A percentile compares a stretch with the other conserved stretches of the same genome.
Conservation (phyloP, 345 rosid genomes). For the Rhizophora mangle region DNA sequence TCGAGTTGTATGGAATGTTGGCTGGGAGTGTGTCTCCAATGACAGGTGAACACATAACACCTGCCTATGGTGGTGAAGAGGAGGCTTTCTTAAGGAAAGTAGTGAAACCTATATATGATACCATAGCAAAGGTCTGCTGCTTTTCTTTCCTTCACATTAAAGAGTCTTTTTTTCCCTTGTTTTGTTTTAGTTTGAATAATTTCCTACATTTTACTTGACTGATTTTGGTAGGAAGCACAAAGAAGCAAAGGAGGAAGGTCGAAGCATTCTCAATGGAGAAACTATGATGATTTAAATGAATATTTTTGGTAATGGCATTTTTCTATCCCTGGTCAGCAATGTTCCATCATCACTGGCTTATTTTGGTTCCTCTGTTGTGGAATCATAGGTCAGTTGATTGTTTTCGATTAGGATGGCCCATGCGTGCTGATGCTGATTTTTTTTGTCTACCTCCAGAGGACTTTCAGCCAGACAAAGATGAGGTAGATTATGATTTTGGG, state of each 20-base stretch:
- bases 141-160: slow-evolving; percentile 11
- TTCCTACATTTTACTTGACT: not conserved
- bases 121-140: slow-evolving; percentile 45
- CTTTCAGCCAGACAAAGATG: slow-evolving; percentile 46
- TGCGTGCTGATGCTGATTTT: slow-evolving; percentile 97
- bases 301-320: slow-evolving; percentile 66
- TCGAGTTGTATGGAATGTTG: slow-evolving; percentile 52
- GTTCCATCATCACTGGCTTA: not conserved
- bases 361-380: not conserved
- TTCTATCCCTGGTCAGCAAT: not conserved
- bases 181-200: not conserved
- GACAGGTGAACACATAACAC: slow-evolving; percentile 64
- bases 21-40: slow-evolving; percentile 63
- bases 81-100: slow-evolving; percentile 69
- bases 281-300: slow-evolving; percentile 95
- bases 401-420: slow-evolving; percentile 98
- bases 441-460: slow-evolving; percentile 44
- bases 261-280: slow-evolving; percentile 99
- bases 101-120: slow-evolving; percentile 56
- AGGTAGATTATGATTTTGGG: slow-evolving; percentile 30
- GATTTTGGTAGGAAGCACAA: slow-evolving; percentile 69
- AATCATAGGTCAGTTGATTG: slow-evolving; percentile 85
- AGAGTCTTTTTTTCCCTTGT: not conserved
- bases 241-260: slow-evolving; percentile 80
- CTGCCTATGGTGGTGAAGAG: slow-evolving; percentile 63